phyloP scores from a whole-genome alignment of 768 basidiomycete species.

The Mycena venus region DNA sequence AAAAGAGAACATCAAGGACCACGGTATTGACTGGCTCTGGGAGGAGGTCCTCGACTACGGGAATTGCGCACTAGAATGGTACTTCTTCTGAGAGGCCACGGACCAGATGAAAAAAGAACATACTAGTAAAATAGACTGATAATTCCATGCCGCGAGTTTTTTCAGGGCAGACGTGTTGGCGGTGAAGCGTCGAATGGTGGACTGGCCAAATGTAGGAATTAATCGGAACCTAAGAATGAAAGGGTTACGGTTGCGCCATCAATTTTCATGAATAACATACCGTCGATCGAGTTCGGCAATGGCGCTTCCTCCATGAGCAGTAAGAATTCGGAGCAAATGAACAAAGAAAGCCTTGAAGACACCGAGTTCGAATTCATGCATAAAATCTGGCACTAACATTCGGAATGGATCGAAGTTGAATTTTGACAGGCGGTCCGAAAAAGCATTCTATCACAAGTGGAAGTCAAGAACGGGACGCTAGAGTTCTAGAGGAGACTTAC shows the following conservation, averaged over 20 bases:
- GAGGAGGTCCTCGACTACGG: slow-evolving; percentile 52
- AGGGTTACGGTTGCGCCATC: no score
- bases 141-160: slow-evolving; percentile 42
- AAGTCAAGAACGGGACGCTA: no score
- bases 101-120: not conserved
- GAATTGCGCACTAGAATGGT: slow-evolving; percentile 49
- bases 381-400: slow-evolving; percentile 33
- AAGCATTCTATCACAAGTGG: not conserved
- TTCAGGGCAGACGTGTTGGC: slow-evolving; percentile 35
- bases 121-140: slow-evolving; percentile 43
- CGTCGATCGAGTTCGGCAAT: not conserved
- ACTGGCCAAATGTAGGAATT: slow-evolving; percentile 16
- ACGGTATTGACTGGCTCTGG: slow-evolving; percentile 39
- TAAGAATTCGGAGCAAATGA: slow-evolving; percentile 29
- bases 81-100: no score
- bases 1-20: slow-evolving; percentile 51
- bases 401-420: slow-evolving; percentile 6
- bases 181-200: slow-evolving; percentile 37
- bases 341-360: slow-evolving; percentile 42
- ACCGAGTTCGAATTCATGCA: slow-evolving; percentile 48
- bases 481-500: slow-evolving; percentile 36
- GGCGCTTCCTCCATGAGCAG: not conserved
- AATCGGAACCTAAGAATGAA: slow-evolving; percentile 7
- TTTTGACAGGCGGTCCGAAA: not conserved
- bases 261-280: not conserved